Conservation (phyloP, 2,329 filamentous ascomycete genomes). For the Cercospora citrullina region DNA sequence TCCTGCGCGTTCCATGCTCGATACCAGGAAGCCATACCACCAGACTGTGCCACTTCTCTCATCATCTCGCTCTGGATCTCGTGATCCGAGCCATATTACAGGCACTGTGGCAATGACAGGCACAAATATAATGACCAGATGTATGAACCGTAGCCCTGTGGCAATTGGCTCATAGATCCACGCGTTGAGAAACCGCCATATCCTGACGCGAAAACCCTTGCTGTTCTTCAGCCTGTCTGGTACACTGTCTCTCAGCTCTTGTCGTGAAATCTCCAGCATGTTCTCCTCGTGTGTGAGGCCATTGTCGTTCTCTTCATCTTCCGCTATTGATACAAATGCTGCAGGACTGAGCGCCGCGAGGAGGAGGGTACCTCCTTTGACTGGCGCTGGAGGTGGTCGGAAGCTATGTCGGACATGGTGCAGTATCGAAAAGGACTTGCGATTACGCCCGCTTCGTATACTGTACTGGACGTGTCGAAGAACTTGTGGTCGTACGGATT, state of each 20-base stretch:
- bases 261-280: slow-evolving; percentile 80
- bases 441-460: slow-evolving; percentile 31
- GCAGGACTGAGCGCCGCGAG: slow-evolving; percentile 55
- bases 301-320: slow-evolving; percentile 49
- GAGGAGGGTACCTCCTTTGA: slow-evolving; percentile 39
- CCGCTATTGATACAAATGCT: slow-evolving; percentile 60
- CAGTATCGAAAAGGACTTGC: slow-evolving; percentile 31
- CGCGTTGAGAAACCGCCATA: slow-evolving; percentile 68
- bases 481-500: slow-evolving; percentile 33
- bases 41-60: slow-evolving; percentile 81
- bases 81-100: slow-evolving; percentile 72
- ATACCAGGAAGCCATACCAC: slow-evolving; percentile 92
- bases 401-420: slow-evolving; percentile 32
- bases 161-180: slow-evolving; percentile 81
- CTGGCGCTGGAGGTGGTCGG: slow-evolving; percentile 37
- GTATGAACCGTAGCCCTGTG: slow-evolving; percentile 83
- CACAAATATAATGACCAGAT: slow-evolving; percentile 84
- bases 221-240: slow-evolving; percentile 62
- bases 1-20: slow-evolving; percentile 86
- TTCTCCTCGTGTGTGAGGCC: slow-evolving; percentile 74
- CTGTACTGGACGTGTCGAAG: slow-evolving; percentile 36
- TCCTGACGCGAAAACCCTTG: slow-evolving; percentile 56
- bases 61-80: slow-evolving; percentile 64
- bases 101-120: slow-evolving; percentile 83
- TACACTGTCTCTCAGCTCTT: slow-evolving; percentile 72